phyloP scores from a whole-genome alignment of 129 eudicot species.

The Apium graveolens region DNA sequence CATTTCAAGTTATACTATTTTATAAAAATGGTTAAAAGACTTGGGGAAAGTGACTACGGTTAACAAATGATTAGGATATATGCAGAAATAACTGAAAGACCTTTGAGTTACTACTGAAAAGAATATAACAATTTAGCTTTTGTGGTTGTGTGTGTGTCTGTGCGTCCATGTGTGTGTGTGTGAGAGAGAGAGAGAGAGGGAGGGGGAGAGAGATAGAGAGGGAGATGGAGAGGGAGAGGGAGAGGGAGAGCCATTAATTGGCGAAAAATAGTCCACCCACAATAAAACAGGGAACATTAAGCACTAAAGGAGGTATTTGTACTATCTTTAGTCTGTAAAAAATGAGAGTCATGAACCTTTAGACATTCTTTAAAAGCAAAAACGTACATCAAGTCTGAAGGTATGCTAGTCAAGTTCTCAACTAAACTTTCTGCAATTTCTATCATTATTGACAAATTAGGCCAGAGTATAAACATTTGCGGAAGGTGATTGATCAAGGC shows the following conservation, averaged over 20 bases:
- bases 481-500: background rate
- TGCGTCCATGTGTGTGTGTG: too few species aligned
- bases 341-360: background rate
- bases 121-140: background rate
- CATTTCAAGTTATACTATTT: background rate
- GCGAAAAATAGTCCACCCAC: background rate
- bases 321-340: background rate
- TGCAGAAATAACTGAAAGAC: background rate
- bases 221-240: too few species aligned
- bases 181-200: too few species aligned
- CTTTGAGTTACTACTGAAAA: background rate
- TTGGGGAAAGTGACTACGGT: background rate
- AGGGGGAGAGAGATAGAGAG: too few species aligned
- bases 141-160: too few species aligned
- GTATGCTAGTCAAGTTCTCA: background rate
- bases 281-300: background rate
- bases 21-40: background rate
- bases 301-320: background rate
- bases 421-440: background rate
- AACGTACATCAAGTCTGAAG: background rate
- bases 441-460: background rate
- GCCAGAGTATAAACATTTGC: background rate
- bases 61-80: background rate
- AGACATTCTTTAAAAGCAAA: background rate
- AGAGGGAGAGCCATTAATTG: background rate